Base-by-base conservation (phyloP, 352 stramenopile genomes). In the Phytophthora sp. region DNA sequence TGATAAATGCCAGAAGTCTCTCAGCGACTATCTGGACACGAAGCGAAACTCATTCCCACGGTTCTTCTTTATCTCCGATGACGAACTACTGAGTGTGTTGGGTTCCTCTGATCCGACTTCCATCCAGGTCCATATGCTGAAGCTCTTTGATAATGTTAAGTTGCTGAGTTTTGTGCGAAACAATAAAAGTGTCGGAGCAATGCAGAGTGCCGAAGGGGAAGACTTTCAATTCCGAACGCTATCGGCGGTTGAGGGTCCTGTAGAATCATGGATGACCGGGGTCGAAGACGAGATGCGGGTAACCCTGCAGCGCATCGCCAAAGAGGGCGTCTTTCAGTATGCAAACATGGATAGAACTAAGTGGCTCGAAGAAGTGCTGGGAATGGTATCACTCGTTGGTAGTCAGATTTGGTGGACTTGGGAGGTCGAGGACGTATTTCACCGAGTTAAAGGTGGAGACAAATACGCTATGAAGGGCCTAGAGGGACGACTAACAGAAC, bases 81-180 rank as follows among this genome's bases (percentile, higher is more conserved):
- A 98, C 52, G 93, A 98, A 39, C 55, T 98, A 4, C 72, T 98
- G 12, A 96, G 84, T 45, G 91, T 98, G 18, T 72, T 98, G 2
- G 92, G 93, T 0, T 97, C 87, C 0, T 96, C 89, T 0, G 94
- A 98, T 54, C 94, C 94, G 4, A 96, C 85, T 0, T 97, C 89
- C 0, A 97, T 97, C 35, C 91, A 97, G 79, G 84, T 97, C 0
- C 94, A 98, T 67, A 96, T 98, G 82, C 88, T 98, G 30, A 98
- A 98, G 69, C 85, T 98, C 1, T 98, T 98, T 58, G 94, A 98
- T 72, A 98, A 98, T 34, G 94, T 98, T 18, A 98, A 98, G 59
- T 24, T 91, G 28, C 66, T 98, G 5, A 85, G 73, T 3, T 98
- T 98, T 55, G 88, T 84, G 8, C 83, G 88, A 6, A 93, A 92